Base-by-base conservation (phyloP, 768 basidiomycete genomes). In the Tricholoma saponaceum region DNA sequence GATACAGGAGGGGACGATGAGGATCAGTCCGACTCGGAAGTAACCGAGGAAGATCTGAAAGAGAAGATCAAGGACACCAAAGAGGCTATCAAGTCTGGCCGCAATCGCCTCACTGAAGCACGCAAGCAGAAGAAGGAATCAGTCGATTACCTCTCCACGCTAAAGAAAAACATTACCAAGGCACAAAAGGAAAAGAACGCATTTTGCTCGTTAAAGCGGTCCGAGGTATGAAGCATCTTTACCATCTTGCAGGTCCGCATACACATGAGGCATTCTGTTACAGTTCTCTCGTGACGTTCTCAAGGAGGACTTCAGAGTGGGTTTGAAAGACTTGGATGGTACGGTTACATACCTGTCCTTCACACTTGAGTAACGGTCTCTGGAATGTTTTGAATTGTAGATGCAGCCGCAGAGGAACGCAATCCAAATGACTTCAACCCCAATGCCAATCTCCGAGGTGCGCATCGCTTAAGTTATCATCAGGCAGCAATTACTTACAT, bases 261-360 rank as follows among this genome's bases (percentile, higher is more conserved):
- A 20, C 16, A 22, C 44, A 47, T 55, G 50, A 18, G 63, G 41
- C 61, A 12, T 58, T 28, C 41, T 37, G 23, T 28, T 18, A 0
- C 44, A 85, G 82, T 84, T 76, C 60, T 84, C 84, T 25, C 74
- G 76, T 14, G 81, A 80, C 49, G 77, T 81, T 5, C 66, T 85
- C 46, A 84, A 84, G 60, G 79, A 82, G 60, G 84, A 85, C 58
- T 85, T 86, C 67, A 74, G 84, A 33, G 67, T 72, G 2, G 84
- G 84, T 13, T 61, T 86, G 51, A 84, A 83, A 60, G 83, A 85
- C 32, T 67, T 86, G 1, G 84, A 86, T 63, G 83, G 82, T 82
- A 57, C 26, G 71, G 10, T 30, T 28, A 47, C 7, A 3, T 28
- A 7, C 39, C 13, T 28, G 33, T 28, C 28, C 16, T 16, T 44